Conservation (phyloP, 805 yeast genomes). For the Saturnispora bothae region DNA sequence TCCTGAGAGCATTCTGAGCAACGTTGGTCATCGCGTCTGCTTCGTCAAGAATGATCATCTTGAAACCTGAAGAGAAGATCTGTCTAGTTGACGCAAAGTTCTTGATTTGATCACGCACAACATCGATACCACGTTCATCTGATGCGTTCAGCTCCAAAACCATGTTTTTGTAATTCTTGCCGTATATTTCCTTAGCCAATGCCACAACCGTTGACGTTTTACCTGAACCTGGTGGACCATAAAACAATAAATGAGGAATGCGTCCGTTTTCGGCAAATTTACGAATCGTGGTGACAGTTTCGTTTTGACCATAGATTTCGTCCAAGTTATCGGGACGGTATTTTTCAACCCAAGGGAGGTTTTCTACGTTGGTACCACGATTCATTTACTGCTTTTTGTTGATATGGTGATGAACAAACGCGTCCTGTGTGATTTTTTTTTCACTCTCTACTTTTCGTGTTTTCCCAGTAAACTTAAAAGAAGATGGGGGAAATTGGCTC, state of each 20-base stretch:
- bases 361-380: slow-evolving; percentile 26
- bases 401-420: too few relatives aligned
- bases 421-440: not conserved
- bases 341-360: slow-evolving; percentile 88
- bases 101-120: slow-evolving; percentile 95
- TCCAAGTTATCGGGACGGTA: slow-evolving; percentile 79
- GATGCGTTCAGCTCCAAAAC: slow-evolving; percentile 92
- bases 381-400: too few relatives aligned
- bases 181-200: slow-evolving; percentile 78
- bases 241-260: slow-evolving; percentile 85
- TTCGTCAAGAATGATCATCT: slow-evolving; percentile 86
- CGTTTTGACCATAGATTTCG: slow-evolving; percentile 87
- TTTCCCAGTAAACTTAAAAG: too few relatives aligned
- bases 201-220: slow-evolving; percentile 86
- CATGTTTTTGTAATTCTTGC: slow-evolving; percentile 71
- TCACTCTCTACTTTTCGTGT: too few relatives aligned
- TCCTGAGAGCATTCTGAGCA: slow-evolving; percentile 73
- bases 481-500: too few relatives aligned
- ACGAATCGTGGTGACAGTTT: slow-evolving; percentile 74
- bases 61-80: slow-evolving; percentile 78
- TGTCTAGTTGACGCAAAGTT: slow-evolving; percentile 94
- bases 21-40: slow-evolving; percentile 91
- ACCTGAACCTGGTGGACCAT: slow-evolving; percentile 95
- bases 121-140: slow-evolving; percentile 96
- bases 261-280: slow-evolving; percentile 75